Percentiles rank a stretch among this genome's conserved stretches.
These are phyloP conservation scores for Musa beccarii DNA, from an alignment of 176 grass and related monocot genomes.

Conservation along the genomic window DNA sequence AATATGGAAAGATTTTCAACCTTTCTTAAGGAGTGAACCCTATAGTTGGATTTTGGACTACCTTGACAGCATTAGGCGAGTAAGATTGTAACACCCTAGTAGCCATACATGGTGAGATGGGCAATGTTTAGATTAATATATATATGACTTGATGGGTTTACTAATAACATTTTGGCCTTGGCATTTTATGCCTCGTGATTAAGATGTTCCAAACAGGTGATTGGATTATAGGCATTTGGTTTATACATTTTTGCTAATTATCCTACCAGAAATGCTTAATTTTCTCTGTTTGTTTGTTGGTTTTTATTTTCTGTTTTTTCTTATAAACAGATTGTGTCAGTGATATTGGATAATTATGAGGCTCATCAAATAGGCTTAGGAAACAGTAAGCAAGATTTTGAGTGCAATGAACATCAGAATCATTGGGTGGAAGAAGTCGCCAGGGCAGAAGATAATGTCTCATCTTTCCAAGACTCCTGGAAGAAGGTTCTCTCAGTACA, in stretches of 20 bases:
- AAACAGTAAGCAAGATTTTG: conserved; percentile 4
- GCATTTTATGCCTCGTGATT: not conserved
- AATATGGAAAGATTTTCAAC: not conserved
- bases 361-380: conserved; percentile 23
- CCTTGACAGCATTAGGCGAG: not conserved
- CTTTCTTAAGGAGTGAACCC: not conserved
- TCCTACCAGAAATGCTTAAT: not conserved
- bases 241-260: not conserved
- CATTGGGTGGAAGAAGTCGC: conserved; percentile 51
- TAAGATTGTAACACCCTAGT: too few relatives aligned
- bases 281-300: too few relatives aligned
- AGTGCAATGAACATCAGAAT: conserved; percentile 1
- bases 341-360: conserved; percentile 54
- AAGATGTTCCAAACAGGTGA: too few relatives aligned
- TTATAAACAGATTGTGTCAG: conserved; percentile 52
- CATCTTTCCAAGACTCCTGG: conserved; percentile 29
- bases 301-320: not conserved
- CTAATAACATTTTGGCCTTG: not conserved
- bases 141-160: too few relatives aligned
- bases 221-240: not conserved
- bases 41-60: not conserved
- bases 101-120: too few relatives aligned
- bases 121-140: not conserved
- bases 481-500: conserved; percentile 27
- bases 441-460: conserved; percentile 46